Base-by-base conservation (phyloP, 2,329 filamentous ascomycete genomes). In the Fusarium citri region DNA sequence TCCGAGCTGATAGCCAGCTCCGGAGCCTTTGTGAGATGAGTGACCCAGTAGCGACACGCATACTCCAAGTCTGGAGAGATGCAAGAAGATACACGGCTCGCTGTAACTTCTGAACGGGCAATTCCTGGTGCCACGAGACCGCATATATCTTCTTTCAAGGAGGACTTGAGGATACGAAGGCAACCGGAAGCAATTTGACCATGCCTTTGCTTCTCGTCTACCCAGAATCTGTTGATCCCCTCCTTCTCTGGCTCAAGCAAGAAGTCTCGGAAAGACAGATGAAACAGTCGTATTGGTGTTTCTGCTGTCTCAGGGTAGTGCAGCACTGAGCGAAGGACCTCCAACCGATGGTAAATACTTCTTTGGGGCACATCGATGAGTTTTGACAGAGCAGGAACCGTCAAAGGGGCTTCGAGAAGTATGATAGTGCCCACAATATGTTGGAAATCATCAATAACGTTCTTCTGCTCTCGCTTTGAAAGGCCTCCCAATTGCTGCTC, bases 251-350 rank as follows among this genome's bases (percentile, higher is more conserved):
- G 49, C 57, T 81, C 73, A 5, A 79, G 26, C 2, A 83, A 76
- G 70, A 81, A 81, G 56, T 82, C 79, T 20, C 76, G 77, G 49
- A 83, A 83, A 0, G 80, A 81, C 0, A 71, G 6, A n/a, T 74
- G 72, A 1, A 73, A 14, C 5, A 72, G 14, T 11, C 68, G 45
- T 8, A 74, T 9, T 0, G 68, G 64, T 0, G 11, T 3, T 3
- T n/a, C 18, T 2, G 22, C 1, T 4, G 45, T 47, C 0, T 1
- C 9, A 2, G 59, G 64, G 18, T 69, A 22, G 14, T 51, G 45
- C 0, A 73, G 28, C 0, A 74, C 64, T 1, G 72, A 70, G 12
- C 73, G 72, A 7, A 74, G 59, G 4, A 40, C 25, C 3, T 75
- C 46, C 11, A 78, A 46, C 25, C 28, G 70, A 7, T 16, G 8